Conservation (phyloP, 2,329 filamentous ascomycete genomes). For the Scytalidium lignicola region DNA sequence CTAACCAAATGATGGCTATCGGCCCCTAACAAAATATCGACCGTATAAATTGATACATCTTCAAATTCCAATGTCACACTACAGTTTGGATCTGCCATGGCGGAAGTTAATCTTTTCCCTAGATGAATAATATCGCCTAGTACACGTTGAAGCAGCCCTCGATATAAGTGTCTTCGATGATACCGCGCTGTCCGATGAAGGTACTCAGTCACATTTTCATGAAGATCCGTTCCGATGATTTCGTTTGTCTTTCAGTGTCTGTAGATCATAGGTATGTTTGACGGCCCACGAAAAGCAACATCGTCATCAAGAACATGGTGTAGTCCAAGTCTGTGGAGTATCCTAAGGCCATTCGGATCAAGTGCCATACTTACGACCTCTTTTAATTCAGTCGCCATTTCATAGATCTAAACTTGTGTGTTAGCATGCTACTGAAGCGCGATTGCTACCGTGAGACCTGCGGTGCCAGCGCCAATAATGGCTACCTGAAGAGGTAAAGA, state of each 20-base stretch:
- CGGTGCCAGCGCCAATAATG: conserved; percentile 33
- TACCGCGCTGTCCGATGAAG: conserved; percentile 31
- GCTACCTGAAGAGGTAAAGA: conserved; percentile 15
- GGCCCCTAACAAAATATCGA: conserved; percentile 30
- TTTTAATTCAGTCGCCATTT: conserved; percentile 28
- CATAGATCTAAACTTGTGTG: conserved; percentile 31
- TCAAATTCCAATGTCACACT: conserved; percentile 24
- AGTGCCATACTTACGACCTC: conserved; percentile 34
- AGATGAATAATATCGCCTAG: conserved; percentile 27
- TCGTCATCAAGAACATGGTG: conserved; percentile 27
- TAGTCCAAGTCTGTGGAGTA: conserved; percentile 30
- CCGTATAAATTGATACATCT: conserved; percentile 23
- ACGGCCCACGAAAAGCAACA: conserved; percentile 28
- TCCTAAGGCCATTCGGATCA: conserved; percentile 33
- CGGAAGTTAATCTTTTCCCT: conserved; percentile 21
- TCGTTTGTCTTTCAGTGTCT: conserved; percentile 34
- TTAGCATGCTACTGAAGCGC: conserved; percentile 24
- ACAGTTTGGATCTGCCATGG: conserved; percentile 6
- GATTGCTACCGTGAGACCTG: conserved; percentile 33
- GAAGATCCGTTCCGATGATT: conserved; percentile 27
- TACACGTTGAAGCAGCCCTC: conserved; percentile 27
- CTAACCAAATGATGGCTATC: conserved; percentile 34
- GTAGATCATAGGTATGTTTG: conserved; percentile 30
- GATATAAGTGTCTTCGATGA: conserved; percentile 31
- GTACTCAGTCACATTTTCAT: conserved; percentile 25